Evolutionary conservation across 2,329 filamentous ascomycete species (phyloP).

Genomic region (Chaetomium olivaceum): DNA sequence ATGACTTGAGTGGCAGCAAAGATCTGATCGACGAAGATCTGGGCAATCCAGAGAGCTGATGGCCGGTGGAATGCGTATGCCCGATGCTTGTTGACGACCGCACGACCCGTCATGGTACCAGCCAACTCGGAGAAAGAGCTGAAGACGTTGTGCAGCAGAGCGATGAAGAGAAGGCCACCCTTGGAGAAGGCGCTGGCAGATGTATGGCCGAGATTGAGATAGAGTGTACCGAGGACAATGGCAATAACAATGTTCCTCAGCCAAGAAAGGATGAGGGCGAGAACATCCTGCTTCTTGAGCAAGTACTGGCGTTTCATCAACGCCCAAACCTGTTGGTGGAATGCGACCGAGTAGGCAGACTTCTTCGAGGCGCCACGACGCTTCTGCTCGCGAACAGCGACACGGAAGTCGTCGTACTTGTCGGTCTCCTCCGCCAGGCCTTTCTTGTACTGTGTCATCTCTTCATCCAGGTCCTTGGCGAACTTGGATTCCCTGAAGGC

Average conservation of each 20-base stretch:
- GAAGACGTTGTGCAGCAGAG: slow-evolving; percentile 84
- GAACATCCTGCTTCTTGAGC: slow-evolving; percentile 83
- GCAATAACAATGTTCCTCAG: slow-evolving; percentile 67
- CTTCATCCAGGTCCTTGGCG: slow-evolving; percentile 56
- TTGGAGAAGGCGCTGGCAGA: slow-evolving; percentile 75
- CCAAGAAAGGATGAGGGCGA: slow-evolving; percentile 75
- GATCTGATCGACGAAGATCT: slow-evolving; percentile 75
- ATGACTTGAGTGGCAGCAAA: slow-evolving; percentile 72
- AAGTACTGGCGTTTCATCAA: slow-evolving; percentile 81
- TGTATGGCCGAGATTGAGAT: slow-evolving; percentile 65
- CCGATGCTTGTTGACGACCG: slow-evolving; percentile 81
- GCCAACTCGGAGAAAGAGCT: slow-evolving; percentile 78
- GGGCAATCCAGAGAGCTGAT: slow-evolving; percentile 78
- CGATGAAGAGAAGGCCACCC: slow-evolving; percentile 78
- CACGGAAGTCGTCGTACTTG: slow-evolving; percentile 72
- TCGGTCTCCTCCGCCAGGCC: slow-evolving; percentile 64
- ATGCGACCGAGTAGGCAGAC: slow-evolving; percentile 81
- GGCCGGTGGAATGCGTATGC: slow-evolving; percentile 82
- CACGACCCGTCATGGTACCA: slow-evolving; percentile 71
- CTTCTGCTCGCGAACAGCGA: slow-evolving; percentile 76
- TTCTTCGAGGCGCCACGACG: slow-evolving; percentile 70
- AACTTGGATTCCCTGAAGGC: slow-evolving; percentile 69
- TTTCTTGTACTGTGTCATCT: slow-evolving; percentile 71
- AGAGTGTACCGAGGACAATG: slow-evolving; percentile 78
- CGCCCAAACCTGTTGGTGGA: slow-evolving; percentile 79